phyloP scores from a whole-genome alignment of 2,329 filamentous ascomycete genomes.

The Paracorniculantispora psalliotae region DNA sequence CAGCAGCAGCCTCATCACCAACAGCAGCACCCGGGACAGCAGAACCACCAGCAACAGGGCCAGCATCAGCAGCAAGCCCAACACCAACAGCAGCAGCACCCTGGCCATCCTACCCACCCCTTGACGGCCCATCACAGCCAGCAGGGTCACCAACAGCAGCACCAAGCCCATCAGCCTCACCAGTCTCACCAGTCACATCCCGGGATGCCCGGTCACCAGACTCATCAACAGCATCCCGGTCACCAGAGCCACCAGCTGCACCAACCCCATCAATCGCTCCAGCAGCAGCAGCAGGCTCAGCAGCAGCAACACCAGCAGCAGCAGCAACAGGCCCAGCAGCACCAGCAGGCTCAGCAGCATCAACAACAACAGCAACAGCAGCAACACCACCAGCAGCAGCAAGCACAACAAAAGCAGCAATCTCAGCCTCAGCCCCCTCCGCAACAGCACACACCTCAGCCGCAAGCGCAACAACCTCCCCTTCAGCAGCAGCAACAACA shows the following conservation, averaged over 20 bases:
- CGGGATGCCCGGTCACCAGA: conserved; percentile 19
- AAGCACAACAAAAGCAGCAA: conserved; percentile 26
- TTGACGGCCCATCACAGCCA: conserved; percentile 15
- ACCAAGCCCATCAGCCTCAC: conserved; percentile 23
- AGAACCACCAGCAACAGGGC: conserved; percentile 22
- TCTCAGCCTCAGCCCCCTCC: conserved; percentile 22
- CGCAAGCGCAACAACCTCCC: conserved; percentile 22
- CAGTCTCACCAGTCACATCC: conserved; percentile 11
- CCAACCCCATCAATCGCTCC: conserved; percentile 20
- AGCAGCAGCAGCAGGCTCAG: conserved; percentile 29
- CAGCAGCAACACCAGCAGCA: conserved; percentile 24
- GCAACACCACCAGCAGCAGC: conserved; percentile 25
- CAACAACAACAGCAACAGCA: conserved; percentile 21
- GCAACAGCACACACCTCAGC: conserved; percentile 12
- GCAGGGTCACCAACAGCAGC: conserved; percentile 21
- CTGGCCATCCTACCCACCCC: conserved; percentile 13
- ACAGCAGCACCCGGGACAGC: conserved; percentile 22
- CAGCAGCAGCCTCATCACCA: conserved; percentile 16
- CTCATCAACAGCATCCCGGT: conserved; percentile 22
- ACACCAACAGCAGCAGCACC: conserved; percentile 24
- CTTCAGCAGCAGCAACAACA: conserved; percentile 28
- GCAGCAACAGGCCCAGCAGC: conserved; percentile 24
- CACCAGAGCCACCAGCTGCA: conserved; percentile 22
- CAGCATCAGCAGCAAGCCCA: conserved; percentile 25
- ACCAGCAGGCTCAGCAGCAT: conserved; percentile 10